Evolutionary conservation across 2,329 filamentous ascomycete genomes (phyloP), one percentile per base, ranked within the genome.

Genomic region (Alternaria conjuncta): DNA sequence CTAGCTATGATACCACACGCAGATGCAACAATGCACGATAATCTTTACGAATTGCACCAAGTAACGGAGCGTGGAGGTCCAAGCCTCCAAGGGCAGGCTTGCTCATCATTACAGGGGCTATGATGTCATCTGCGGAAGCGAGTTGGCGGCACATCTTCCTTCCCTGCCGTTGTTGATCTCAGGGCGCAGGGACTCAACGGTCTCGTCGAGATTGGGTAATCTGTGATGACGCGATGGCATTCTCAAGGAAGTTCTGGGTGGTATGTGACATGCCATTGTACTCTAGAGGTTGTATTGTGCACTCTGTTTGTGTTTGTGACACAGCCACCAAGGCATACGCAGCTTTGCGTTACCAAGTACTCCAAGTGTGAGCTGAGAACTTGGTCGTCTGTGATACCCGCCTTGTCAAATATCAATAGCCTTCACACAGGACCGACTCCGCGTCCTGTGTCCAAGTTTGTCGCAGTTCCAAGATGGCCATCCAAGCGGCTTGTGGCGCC

Each of bases 1-100:
- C 60, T 66, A 64, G 61, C 58, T 61, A 75, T 73, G 74, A 78
- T 77, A 78, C 73, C 75, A 78, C 65, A 65, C 57, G 57, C 63
- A 71, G 65, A 70, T 66, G 21, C 28, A 50, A 41, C 61, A 71
- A 68, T 65, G 65, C 70, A 71, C 54, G 49, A 57, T 55, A 47
- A 57, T 49, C 30, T 12, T 55, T 32, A 51, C 18, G 15, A 47
- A 43, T 30, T 36, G 45, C 21, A 15, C 13, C 25, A 28, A 21
- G 28, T 51, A 4, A 53, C 49, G 49, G 20, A 53, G 49, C 49
- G 30, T 25, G 28, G 46, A 50, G 26, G 47, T 12, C n/a, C 25
- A 26, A 26, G 25, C 25, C 25, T 26, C 25, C 12, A 36, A 2
- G 12, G 18, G n/a, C n/a, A 13, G n/a, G 30, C 28, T 53, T 41